phyloP scores from a whole-genome alignment of 208 protist species.

The Trypanosoma lewisi region DNA sequence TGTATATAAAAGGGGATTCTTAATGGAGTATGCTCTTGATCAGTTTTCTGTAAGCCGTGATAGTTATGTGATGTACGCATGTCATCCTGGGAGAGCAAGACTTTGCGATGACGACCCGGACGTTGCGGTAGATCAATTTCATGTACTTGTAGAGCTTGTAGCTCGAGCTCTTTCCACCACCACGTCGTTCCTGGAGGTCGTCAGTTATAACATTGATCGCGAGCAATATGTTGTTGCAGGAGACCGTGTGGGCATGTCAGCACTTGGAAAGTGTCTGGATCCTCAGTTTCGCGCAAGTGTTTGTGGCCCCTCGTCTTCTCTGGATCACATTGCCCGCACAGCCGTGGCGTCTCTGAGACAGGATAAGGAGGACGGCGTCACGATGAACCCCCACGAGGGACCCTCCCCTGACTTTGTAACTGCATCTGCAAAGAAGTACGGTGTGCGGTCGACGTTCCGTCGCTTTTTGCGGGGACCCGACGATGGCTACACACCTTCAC shows the following conservation, averaged over 20 bases:
- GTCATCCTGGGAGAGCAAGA: slow-evolving; percentile 66
- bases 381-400: slow-evolving; percentile 44
- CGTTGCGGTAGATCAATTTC: slow-evolving; percentile 64
- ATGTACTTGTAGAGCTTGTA: slow-evolving; percentile 76
- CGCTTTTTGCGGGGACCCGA: slow-evolving; percentile 82
- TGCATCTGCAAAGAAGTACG: slow-evolving; percentile 59
- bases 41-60: slow-evolving; percentile 26
- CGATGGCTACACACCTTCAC: slow-evolving; percentile 74
- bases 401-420: slow-evolving; percentile 64
- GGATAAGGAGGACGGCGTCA: slow-evolving; percentile 67
- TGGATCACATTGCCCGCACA: slow-evolving; percentile 41
- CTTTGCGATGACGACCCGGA: slow-evolving; percentile 41
- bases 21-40: slow-evolving; percentile 79
- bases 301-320: slow-evolving; percentile 23
- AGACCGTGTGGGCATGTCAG: slow-evolving; percentile 63
- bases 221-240: slow-evolving; percentile 87
- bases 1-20: slow-evolving; percentile 67
- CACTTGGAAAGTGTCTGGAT: slow-evolving; percentile 85
- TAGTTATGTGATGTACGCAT: slow-evolving; percentile 75
- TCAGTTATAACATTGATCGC: slow-evolving; percentile 71
- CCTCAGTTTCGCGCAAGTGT: slow-evolving; percentile 78
- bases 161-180: slow-evolving; percentile 55
- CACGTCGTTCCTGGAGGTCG: slow-evolving; percentile 82
- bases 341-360: slow-evolving; percentile 51
- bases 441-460: slow-evolving; percentile 49